These are phyloP conservation scores for Phytophthora brassicae DNA, from an alignment of 352 stramenopile species.

Conservation along the genomic window DNA sequence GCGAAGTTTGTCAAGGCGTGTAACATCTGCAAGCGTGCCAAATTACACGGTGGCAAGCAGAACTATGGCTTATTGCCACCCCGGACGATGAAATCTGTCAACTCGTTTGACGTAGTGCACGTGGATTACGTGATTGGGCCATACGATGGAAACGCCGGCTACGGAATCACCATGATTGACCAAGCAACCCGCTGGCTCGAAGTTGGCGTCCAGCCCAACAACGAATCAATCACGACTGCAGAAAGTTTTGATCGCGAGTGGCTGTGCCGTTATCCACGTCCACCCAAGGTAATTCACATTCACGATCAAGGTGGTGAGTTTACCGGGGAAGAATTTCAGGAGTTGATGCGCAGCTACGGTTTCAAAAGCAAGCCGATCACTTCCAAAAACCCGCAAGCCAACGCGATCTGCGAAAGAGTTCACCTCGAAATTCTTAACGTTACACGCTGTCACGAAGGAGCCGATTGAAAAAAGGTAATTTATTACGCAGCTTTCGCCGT, in stretches of 20 bases:
- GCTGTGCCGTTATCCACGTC: slow-evolving; percentile 11
- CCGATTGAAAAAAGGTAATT: slow-evolving; percentile 1
- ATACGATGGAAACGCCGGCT: background rate
- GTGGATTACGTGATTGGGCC: background rate
- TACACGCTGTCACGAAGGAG: background rate
- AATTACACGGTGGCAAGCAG: slow-evolving; percentile 15
- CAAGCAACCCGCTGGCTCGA: slow-evolving; percentile 10
- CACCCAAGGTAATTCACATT: background rate
- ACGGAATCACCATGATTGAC: slow-evolving; percentile 7
- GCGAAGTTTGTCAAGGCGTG: background rate
- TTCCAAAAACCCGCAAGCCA: slow-evolving; percentile 11
- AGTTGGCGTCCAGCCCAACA: background rate
- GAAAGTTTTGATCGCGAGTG: background rate
- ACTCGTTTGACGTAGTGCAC: background rate
- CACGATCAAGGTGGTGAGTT: slow-evolving; percentile 10
- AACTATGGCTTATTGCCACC: slow-evolving; percentile 4
- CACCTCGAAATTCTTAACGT: slow-evolving; percentile 15
- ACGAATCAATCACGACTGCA: background rate
- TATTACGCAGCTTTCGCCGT: background rate
- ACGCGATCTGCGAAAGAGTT: slow-evolving; percentile 14
- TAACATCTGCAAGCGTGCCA: slow-evolving; percentile 6
- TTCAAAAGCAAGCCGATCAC: slow-evolving; percentile 13
- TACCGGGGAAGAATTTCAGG: slow-evolving; percentile 7
- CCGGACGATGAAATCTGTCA: background rate
- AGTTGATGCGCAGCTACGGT: background rate